phyloP scores from a whole-genome alignment of 768 basidiomycete species.

The Tephrocybe rancida region DNA sequence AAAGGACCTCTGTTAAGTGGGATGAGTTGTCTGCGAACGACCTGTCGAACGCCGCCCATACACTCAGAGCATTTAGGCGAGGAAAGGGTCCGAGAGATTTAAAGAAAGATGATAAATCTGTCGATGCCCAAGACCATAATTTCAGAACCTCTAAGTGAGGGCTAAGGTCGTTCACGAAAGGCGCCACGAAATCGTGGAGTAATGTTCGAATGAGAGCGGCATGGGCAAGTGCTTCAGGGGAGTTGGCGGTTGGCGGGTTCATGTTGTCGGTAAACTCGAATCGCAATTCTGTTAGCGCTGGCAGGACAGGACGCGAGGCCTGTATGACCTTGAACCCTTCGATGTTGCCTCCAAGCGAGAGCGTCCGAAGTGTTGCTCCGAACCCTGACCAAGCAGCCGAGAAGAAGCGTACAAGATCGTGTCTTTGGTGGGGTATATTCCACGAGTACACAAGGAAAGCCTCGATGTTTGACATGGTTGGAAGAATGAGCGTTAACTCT shows the following conservation, averaged over 20 bases:
- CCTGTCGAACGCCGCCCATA: conserved; percentile 43
- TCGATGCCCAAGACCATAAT: conserved; percentile 41
- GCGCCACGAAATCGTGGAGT: conserved; percentile 34
- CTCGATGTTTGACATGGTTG: conserved; percentile 31
- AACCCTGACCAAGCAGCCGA: conserved; percentile 41
- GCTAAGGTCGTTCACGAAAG: conserved; percentile 40
- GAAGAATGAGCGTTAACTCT: conserved; percentile 29
- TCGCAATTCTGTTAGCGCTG: conserved; percentile 33
- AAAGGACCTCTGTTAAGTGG: conserved; percentile 36
- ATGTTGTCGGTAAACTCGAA: conserved; percentile 42
- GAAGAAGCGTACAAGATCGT: conserved; percentile 34
- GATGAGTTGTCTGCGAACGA: conserved; percentile 35
- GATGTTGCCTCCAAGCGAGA: conserved; percentile 40
- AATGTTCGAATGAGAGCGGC: conserved; percentile 13
- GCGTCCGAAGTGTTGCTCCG: conserved; percentile 32
- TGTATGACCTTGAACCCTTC: conserved; percentile 35
- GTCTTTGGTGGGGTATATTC: conserved; percentile 32
- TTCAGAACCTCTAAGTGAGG: conserved; percentile 35
- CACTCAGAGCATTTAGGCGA: conserved; percentile 29
- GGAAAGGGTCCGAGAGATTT: conserved; percentile 32
- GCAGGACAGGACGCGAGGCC: conserved; percentile 31
- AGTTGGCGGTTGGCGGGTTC: neutral
- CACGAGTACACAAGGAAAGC: conserved; percentile 42
- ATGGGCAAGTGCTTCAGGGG: conserved; percentile 3
- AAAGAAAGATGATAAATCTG: conserved; percentile 45